phyloP scores from a whole-genome alignment of 2,329 filamentous ascomycete species.

The Colletotrichum tabaci region DNA sequence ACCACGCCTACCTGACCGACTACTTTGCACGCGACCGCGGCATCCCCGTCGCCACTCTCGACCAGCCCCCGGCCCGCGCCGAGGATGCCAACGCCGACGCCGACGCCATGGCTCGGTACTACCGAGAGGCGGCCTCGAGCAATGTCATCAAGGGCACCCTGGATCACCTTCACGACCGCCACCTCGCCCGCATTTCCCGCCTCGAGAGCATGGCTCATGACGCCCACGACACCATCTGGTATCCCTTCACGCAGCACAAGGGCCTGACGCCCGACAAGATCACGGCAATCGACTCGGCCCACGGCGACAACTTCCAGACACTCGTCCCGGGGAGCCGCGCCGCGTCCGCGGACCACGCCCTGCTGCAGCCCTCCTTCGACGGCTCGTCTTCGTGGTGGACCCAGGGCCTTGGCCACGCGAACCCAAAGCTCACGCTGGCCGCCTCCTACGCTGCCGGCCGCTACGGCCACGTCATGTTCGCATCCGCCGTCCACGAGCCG shows the following conservation, averaged over 20 bases:
- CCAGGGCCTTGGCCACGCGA: slow-evolving; percentile 87
- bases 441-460: slow-evolving; percentile 86
- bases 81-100: slow-evolving; percentile 62
- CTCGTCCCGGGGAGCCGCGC: slow-evolving; percentile 34
- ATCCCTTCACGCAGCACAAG: slow-evolving; percentile 88
- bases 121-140: slow-evolving; percentile 61
- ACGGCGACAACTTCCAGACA: slow-evolving; percentile 84
- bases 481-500: slow-evolving; percentile 83
- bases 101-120: slow-evolving; percentile 75
- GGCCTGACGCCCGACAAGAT: slow-evolving; percentile 74
- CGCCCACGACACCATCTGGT: slow-evolving; percentile 82
- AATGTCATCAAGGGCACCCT: slow-evolving; percentile 62
- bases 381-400: slow-evolving; percentile 95
- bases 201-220: slow-evolving; percentile 73
- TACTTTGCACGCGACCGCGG: slow-evolving; percentile 75
- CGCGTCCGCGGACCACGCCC: slow-evolving; percentile 41
- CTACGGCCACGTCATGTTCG: slow-evolving; percentile 93
- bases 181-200: slow-evolving; percentile 68
- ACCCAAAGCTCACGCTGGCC: slow-evolving; percentile 78
- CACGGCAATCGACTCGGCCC: slow-evolving; percentile 83
- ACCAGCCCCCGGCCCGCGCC: slow-evolving; percentile 69
- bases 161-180: slow-evolving; percentile 65
- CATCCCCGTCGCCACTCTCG: slow-evolving; percentile 71
- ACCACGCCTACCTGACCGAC: slow-evolving; percentile 75
- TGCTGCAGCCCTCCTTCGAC: slow-evolving; percentile 80